Conservation (phyloP, 495 filamentous ascomycete species). For the Penicillium bialowiezense region DNA sequence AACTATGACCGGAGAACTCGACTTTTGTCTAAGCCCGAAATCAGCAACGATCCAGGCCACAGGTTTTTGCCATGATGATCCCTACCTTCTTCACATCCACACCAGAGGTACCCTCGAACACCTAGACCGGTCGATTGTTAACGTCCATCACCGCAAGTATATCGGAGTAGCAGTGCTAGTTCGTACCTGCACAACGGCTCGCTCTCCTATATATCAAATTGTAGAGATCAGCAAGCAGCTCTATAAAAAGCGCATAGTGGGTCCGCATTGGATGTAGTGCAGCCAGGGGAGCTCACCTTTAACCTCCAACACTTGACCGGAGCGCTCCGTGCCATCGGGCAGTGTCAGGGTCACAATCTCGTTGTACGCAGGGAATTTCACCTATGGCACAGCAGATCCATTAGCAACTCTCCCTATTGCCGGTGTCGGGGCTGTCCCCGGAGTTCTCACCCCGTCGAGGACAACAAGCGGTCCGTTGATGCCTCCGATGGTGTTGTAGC, state of each 20-base stretch:
- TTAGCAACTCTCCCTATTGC: constrained; percentile 8
- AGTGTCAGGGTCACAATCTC: constrained; percentile 97
- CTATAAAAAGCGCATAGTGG: background rate
- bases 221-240: constrained; percentile 10
- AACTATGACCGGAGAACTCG: constrained; percentile 92
- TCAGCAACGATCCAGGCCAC: constrained; percentile 19
- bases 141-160: constrained; percentile 12
- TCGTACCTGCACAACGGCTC: constrained; percentile 85
- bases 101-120: constrained; percentile 96
- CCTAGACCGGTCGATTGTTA: constrained; percentile 40
- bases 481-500: constrained; percentile 98
- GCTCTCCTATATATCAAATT: constrained; percentile 57
- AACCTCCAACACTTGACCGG: constrained; percentile 95
- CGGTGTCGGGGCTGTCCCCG: background rate
- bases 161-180: constrained; percentile 1
- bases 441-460: constrained; percentile 75
- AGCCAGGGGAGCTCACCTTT: constrained; percentile 59
- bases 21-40: constrained; percentile 69
- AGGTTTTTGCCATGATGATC: background rate
- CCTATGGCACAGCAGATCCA: constrained; percentile 43
- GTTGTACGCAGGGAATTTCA: constrained; percentile 96
- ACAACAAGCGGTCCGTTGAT: constrained; percentile 98
- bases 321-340: constrained; percentile 89
- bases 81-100: constrained; percentile 97
- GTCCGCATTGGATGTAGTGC: background rate